A percentile compares a stretch with the other conserved stretches of the same genome.
phyloP scores from a whole-genome alignment of 306 rosid species.

The Dryas octopetala region DNA sequence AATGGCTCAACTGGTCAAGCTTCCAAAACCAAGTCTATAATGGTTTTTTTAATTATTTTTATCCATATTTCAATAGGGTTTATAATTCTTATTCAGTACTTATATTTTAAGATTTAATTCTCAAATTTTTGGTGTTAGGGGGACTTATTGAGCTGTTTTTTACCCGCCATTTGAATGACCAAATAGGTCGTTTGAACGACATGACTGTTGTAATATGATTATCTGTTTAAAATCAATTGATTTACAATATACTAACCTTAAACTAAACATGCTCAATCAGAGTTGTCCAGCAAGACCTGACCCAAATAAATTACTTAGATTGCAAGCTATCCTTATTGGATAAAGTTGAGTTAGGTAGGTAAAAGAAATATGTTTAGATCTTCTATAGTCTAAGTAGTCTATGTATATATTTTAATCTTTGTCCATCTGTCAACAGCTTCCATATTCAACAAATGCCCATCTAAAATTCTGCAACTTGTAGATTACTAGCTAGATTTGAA shows the following conservation, averaged over 20 bases:
- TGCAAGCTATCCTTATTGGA: not conserved
- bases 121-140: too few species aligned
- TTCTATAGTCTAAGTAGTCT: not conserved
- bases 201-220: too few species aligned
- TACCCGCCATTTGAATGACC: too few species aligned
- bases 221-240: too few species aligned
- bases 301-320: not conserved
- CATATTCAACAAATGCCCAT: not conserved
- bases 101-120: too few species aligned
- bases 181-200: too few species aligned
- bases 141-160: too few species aligned
- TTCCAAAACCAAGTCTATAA: not conserved
- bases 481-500: not conserved
- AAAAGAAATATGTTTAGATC: not conserved
- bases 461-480: not conserved
- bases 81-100: too few species aligned
- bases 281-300: not conserved
- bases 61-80: too few species aligned
- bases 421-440: slow-evolving; percentile 15
- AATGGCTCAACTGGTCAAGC: not conserved
- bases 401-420: not conserved
- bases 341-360: not conserved
- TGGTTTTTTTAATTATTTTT: too few species aligned
- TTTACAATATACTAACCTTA: not conserved
- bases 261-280: not conserved